Percentiles rank a stretch among this genome's conserved stretches.
Conservation (phyloP, 176 grass and related monocot genomes). For the maize (Zea mays) region DNA sequence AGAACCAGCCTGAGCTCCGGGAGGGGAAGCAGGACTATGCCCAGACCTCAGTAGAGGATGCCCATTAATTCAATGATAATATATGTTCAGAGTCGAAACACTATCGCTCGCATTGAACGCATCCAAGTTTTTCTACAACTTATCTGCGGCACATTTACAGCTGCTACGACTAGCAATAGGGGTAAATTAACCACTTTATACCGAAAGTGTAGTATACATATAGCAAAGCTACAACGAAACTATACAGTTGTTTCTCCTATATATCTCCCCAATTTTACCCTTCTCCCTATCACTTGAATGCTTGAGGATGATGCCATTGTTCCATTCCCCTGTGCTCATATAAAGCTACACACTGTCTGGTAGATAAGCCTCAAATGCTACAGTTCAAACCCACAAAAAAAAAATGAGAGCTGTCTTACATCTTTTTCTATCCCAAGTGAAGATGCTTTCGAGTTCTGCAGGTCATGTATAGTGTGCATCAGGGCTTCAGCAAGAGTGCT, state of each 20-base stretch:
- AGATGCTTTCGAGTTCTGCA: not conserved
- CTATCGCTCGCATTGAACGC: constrained; percentile 5
- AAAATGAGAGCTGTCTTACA: not conserved
- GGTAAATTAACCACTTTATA: constrained; percentile 6
- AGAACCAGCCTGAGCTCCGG: constrained; percentile 17
- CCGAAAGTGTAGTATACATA: constrained; percentile 5
- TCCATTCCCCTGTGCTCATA: not conserved
- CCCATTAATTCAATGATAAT: constrained; percentile 20
- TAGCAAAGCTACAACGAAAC: constrained; percentile 1
- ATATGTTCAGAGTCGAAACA: not conserved
- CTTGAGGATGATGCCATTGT: not conserved
- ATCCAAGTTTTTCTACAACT: not conserved
- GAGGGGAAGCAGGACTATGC: constrained; percentile 45
- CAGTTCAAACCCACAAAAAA: not conserved
- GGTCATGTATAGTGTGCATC: not conserved
- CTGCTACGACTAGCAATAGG: not conserved
- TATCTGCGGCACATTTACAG: constrained; percentile 21
- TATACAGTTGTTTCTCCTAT: constrained; percentile 16
- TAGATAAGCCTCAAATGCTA: not conserved
- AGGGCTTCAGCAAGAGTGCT: constrained; percentile 37
- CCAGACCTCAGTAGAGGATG: constrained; percentile 45
- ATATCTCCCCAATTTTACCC: not conserved
- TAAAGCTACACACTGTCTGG: not conserved
- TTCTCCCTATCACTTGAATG: constrained; percentile 1
- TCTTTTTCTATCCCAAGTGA: not conserved